A percentile compares a stretch with the other conserved stretches of the same genome.
Conservation (phyloP, 768 basidiomycete genomes). For the Kwoniella newhampshirensis region DNA sequence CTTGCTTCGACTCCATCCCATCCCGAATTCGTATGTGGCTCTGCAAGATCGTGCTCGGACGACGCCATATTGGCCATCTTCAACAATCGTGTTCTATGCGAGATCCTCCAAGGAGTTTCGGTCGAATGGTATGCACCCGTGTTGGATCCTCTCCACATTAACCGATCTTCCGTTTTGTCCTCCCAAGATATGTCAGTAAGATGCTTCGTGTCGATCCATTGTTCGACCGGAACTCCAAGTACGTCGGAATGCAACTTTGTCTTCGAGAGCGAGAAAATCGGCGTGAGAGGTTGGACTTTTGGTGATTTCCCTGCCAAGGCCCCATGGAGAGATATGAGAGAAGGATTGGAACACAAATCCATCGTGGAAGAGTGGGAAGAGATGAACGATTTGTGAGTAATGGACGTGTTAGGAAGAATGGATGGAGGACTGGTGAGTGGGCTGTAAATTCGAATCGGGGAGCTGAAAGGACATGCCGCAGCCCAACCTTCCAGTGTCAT, state of each 20-base stretch:
- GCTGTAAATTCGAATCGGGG: constrained; percentile 10
- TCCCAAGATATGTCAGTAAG: constrained; percentile 39
- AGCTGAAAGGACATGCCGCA: constrained; percentile 22
- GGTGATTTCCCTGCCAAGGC: constrained; percentile 15
- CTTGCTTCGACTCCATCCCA: constrained; percentile 35
- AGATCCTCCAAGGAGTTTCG: constrained; percentile 37
- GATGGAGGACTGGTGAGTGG: background rate
- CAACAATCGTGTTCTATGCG: constrained; percentile 46
- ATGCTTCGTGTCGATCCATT: constrained; percentile 23
- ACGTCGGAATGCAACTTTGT: constrained; percentile 28
- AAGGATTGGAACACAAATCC: constrained; percentile 29
- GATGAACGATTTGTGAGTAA: constrained; percentile 31
- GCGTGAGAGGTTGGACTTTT: constrained; percentile 11
- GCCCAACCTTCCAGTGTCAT: constrained; percentile 24
- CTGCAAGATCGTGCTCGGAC: constrained; percentile 51
- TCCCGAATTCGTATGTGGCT: constrained; percentile 26
- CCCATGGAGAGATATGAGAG: constrained; percentile 22
- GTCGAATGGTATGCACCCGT: constrained; percentile 38
- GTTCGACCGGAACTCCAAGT: constrained; percentile 27
- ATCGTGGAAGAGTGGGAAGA: constrained; percentile 31
- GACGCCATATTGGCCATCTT: constrained; percentile 20
- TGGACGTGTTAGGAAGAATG: constrained; percentile 8
- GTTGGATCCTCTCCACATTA: constrained; percentile 51
- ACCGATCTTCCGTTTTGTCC: constrained; percentile 29
- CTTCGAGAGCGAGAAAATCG: constrained; percentile 23